Evolutionary conservation across 148 eudicot species (phyloP).

Genomic region (Rhododendron ovatum): DNA sequence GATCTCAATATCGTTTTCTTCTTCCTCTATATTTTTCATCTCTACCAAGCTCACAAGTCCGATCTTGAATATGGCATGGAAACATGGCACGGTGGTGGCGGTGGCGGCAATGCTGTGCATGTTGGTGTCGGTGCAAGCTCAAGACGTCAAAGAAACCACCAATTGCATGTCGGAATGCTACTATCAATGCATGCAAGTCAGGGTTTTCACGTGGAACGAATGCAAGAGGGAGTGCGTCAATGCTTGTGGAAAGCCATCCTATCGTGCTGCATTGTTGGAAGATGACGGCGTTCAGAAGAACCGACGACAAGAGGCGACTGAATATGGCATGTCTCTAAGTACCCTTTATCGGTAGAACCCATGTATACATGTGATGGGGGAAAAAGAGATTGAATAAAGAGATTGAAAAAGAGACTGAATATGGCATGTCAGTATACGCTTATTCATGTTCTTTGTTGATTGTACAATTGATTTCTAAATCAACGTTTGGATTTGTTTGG

Average conservation of each 20-base stretch:
- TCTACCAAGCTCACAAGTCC: neutral
- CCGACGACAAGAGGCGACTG: neutral
- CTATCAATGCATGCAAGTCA: constrained; percentile 6
- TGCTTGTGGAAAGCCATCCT: neutral
- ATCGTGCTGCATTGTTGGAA: neutral
- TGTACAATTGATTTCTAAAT: neutral
- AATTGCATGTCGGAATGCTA: constrained; percentile 3
- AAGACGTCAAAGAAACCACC: neutral
- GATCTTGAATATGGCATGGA: neutral
- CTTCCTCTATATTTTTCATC: neutral
- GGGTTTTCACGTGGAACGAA: constrained; percentile 4
- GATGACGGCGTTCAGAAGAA: neutral
- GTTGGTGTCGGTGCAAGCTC: neutral
- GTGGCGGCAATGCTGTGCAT: constrained; percentile 1
- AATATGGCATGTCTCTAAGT: constrained; percentile 5
- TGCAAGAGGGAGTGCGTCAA: neutral
- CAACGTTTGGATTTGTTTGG: neutral
- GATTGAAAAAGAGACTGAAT: neutral
- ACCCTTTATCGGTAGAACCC: neutral
- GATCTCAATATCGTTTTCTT: neutral
- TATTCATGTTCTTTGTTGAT: too few relatives aligned
- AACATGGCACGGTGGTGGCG: neutral
- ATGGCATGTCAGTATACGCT: too few relatives aligned
- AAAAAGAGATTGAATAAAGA: neutral
- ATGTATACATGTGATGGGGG: neutral